Evolutionary conservation across 208 protist species (phyloP).

Genomic region (Leishmania tarentolae): DNA sequence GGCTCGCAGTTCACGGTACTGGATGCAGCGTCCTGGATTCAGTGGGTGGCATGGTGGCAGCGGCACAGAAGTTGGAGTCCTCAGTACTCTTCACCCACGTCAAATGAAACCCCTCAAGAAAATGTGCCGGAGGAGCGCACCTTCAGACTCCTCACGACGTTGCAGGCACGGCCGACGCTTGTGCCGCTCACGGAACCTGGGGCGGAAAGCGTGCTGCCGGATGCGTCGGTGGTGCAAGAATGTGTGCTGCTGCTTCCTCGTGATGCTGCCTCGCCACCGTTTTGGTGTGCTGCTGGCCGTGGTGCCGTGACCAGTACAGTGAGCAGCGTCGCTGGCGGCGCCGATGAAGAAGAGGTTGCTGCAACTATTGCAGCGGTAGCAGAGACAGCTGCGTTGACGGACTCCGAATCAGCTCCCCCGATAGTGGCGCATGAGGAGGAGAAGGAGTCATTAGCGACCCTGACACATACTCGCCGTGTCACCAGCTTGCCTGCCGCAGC

Average conservation of each 20-base stretch:
- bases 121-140: no score
- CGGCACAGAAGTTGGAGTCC: not conserved
- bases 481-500: not conserved
- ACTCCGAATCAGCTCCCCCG: not conserved
- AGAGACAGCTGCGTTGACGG: not conserved
- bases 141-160: not conserved
- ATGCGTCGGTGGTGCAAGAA: not conserved
- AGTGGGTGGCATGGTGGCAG: slow-evolving; percentile 24
- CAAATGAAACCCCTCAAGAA: not conserved
- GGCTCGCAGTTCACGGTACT: slow-evolving; percentile 6
- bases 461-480: not conserved
- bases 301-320: not conserved
- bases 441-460: not conserved
- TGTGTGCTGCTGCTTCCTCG: not conserved
- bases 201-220: not conserved
- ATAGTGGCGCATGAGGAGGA: not conserved
- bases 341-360: not conserved
- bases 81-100: not conserved
- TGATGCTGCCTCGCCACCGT: not conserved
- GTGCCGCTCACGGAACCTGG: slow-evolving; percentile 5
- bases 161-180: not conserved
- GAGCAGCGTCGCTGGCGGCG: no score
- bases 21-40: slow-evolving; percentile 24
- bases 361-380: not conserved
- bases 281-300: slow-evolving; percentile 6